A percentile compares a stretch with the other conserved stretches of the same genome.
Evolutionary conservation across 257 asterid species (phyloP).

Genomic region (Nyctanthes arbortristis): DNA sequence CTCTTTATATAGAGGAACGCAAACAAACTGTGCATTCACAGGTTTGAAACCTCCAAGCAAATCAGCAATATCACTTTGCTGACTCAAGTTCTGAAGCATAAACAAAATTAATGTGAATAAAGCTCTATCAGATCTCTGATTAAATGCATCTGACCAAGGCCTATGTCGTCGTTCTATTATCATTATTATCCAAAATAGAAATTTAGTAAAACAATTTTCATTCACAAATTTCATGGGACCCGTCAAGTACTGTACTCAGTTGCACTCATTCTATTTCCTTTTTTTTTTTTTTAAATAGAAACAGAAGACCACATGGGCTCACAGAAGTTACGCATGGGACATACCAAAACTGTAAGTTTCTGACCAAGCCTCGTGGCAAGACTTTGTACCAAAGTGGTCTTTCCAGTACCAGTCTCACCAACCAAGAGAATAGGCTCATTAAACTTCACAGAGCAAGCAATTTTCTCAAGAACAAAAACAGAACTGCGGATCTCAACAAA

Average conservation of each 20-base stretch:
- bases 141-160: too few species aligned
- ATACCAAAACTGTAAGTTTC: conserved; percentile 90
- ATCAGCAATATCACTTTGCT: conserved; percentile 94
- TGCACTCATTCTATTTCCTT: too few species aligned
- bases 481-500: conserved; percentile 81
- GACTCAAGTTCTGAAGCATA: conserved; percentile 82
- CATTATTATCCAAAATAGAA: too few species aligned
- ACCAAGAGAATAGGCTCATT: conserved; percentile 96
- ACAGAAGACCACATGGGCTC: too few species aligned
- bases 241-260: too few species aligned
- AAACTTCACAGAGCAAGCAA: conserved; percentile 74
- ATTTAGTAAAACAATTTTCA: too few species aligned
- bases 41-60: conserved; percentile 93
- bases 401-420: conserved; percentile 99
- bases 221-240: too few species aligned
- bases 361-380: conserved; percentile 76
- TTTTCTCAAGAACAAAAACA: conserved; percentile 79
- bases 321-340: conserved; percentile 22
- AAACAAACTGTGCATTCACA: conserved; percentile 69
- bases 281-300: too few species aligned
- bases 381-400: conserved; percentile 93
- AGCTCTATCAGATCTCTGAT: too few species aligned
- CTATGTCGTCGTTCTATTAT: too few species aligned
- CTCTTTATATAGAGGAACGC: conserved; percentile 79
- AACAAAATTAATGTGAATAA: conserved; percentile 22